Evolutionary conservation across 371 early-diverging fungal species (phyloP).

Genomic region (Fennellomyces sp.): DNA sequence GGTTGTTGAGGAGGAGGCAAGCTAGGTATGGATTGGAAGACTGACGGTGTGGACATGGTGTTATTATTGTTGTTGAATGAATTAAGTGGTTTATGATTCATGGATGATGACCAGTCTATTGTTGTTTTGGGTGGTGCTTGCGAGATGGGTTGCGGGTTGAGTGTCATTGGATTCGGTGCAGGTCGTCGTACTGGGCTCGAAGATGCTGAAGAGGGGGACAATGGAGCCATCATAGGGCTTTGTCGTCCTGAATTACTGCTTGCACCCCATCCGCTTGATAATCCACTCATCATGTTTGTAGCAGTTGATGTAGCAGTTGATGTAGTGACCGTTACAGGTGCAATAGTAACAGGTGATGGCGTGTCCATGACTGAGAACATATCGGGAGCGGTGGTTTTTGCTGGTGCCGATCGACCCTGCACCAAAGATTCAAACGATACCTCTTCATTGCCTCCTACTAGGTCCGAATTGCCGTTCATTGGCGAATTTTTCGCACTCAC

Average conservation of each 20-base stretch:
- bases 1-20: slow-evolving; percentile 13
- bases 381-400: slow-evolving; percentile 12
- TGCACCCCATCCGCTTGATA: not conserved
- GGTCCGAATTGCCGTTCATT: not conserved
- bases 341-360: not conserved
- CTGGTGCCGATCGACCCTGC: slow-evolving; percentile 16
- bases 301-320: slow-evolving; percentile 9
- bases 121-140: slow-evolving; percentile 2
- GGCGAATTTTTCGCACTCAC: slow-evolving; percentile 21
- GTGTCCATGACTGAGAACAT: slow-evolving; percentile 15
- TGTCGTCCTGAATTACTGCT: slow-evolving; percentile 7
- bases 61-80: slow-evolving; percentile 7
- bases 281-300: not conserved
- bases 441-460: slow-evolving; percentile 10
- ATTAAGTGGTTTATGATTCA: not conserved
- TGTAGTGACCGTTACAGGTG: not conserved
- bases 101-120: slow-evolving; percentile 8
- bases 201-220: slow-evolving; percentile 6
- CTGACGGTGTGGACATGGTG: slow-evolving; percentile 2
- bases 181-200: slow-evolving; percentile 14
- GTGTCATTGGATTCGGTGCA: not conserved
- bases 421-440: slow-evolving; percentile 45
- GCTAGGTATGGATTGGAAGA: slow-evolving; percentile 8
- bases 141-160: not conserved
- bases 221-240: slow-evolving; percentile 13